phyloP scores from a whole-genome alignment of 108 stramenopile genomes.

The Poteriospumella lacustris region DNA sequence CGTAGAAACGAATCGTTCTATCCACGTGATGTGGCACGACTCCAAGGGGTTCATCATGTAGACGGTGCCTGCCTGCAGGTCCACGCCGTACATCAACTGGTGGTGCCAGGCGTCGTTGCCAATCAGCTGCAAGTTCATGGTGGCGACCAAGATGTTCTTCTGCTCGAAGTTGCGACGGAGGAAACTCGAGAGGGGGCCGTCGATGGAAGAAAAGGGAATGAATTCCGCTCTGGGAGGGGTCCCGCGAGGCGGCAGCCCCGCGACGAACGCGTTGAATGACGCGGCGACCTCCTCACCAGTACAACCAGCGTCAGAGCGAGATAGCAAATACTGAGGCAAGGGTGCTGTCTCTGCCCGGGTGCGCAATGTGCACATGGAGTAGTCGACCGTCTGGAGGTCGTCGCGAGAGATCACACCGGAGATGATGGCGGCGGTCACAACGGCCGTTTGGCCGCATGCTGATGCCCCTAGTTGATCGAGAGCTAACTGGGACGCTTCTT shows the following conservation, averaged over 20 bases:
- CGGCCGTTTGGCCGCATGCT: neutral
- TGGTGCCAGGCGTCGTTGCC: constrained; percentile 18
- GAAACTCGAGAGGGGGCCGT: neutral
- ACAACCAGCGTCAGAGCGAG: neutral
- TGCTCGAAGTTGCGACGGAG: neutral
- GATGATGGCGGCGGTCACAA: neutral
- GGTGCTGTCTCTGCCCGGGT: neutral
- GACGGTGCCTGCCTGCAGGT: neutral
- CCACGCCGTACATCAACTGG: neutral
- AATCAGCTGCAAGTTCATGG: neutral
- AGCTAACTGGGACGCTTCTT: neutral
- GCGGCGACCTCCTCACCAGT: neutral
- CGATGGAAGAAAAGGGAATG: neutral
- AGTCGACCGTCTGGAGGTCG: neutral
- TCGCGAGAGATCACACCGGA: neutral
- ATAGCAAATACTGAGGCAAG: neutral
- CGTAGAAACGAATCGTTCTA: neutral
- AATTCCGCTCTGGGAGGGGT: no score
- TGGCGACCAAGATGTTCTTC: neutral
- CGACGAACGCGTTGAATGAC: neutral
- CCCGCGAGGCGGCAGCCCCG: no score
- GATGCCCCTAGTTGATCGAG: neutral
- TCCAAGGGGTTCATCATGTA: neutral
- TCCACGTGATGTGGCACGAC: neutral
- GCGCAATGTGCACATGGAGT: neutral